Percentiles rank a stretch among this genome's conserved stretches.
Conservation (phyloP, 371 early-diverging fungal genomes). For the Mucor velutinosus region DNA sequence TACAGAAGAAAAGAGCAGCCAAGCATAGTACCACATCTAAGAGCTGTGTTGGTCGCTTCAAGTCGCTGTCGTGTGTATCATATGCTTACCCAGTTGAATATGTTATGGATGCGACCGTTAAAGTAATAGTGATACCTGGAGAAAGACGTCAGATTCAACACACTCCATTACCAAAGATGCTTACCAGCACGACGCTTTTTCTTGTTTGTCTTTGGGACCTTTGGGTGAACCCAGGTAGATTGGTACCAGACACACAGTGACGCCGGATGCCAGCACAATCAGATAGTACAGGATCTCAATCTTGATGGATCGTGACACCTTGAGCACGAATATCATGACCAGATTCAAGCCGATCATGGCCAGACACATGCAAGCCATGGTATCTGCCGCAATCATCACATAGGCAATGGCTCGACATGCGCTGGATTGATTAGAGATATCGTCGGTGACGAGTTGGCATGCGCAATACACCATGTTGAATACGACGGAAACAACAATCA, state of each 20-base stretch:
- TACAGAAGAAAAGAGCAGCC: conserved; percentile 24
- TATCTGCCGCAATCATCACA: conserved; percentile 26
- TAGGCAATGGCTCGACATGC: conserved; percentile 25
- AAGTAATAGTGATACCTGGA: conserved; percentile 39
- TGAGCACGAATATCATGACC: conserved; percentile 35
- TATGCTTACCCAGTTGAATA: conserved; percentile 39
- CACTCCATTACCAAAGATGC: background rate
- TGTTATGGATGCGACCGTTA: conserved; percentile 16
- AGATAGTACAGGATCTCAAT: conserved; percentile 37
- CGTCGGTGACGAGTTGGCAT: conserved; percentile 13
- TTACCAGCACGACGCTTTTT: conserved; percentile 25
- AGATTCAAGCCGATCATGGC: conserved; percentile 43
- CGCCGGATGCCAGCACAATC: conserved; percentile 7
- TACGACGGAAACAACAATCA: conserved; percentile 31
- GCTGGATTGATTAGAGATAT: background rate
- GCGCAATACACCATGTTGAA: conserved; percentile 26
- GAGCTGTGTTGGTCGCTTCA: background rate
- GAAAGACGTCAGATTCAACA: background rate
- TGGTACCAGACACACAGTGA: conserved; percentile 22
- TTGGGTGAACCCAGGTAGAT: background rate
- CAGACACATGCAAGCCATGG: conserved; percentile 33
- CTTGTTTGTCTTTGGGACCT: background rate
- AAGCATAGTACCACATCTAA: conserved; percentile 44
- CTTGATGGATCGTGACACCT: conserved; percentile 20
- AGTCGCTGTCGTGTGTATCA: background rate